A percentile compares a stretch with the other conserved stretches of the same genome.
These are phyloP conservation scores for Trifolium dubium DNA, from an alignment of 306 rosid species.

Conservation along the genomic window DNA sequence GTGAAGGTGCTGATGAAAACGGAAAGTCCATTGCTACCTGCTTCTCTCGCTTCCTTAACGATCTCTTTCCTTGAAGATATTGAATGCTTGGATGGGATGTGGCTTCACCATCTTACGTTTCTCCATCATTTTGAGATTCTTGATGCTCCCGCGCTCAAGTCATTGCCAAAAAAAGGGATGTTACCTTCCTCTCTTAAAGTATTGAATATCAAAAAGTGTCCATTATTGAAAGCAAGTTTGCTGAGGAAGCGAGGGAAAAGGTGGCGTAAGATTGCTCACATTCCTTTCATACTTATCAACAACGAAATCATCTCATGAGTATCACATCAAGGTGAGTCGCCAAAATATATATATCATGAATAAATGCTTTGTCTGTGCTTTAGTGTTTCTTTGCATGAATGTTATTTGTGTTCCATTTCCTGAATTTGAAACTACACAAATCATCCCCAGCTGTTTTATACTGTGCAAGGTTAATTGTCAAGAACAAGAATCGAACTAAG, in stretches of 20 bases:
- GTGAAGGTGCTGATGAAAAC: not conserved
- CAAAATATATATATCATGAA: too few species aligned
- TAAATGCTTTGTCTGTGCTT: too few species aligned
- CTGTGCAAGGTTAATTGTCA: too few species aligned
- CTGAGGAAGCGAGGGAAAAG: not conserved
- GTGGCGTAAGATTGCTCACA: not conserved
- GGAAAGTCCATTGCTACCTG: not conserved
- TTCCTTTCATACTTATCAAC: not conserved
- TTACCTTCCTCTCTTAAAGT: not conserved
- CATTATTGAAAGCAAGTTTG: not conserved
- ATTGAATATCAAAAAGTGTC: not conserved
- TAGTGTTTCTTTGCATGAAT: too few species aligned
- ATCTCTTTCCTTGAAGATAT: not conserved
- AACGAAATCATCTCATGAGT: not conserved
- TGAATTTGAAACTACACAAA: too few species aligned
- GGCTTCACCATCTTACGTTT: conserved; percentile 16
- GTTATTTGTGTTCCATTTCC: too few species aligned
- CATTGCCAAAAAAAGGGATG: not conserved
- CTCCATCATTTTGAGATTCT: not conserved
- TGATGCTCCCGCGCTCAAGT: not conserved
- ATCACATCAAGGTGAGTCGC: not conserved
- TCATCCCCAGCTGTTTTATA: too few species aligned
- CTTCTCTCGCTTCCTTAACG: not conserved
- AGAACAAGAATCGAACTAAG: too few species aligned
- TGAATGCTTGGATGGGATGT: not conserved